phyloP scores from a whole-genome alignment of 495 filamentous ascomycete species.

The Neurospora sp. region DNA sequence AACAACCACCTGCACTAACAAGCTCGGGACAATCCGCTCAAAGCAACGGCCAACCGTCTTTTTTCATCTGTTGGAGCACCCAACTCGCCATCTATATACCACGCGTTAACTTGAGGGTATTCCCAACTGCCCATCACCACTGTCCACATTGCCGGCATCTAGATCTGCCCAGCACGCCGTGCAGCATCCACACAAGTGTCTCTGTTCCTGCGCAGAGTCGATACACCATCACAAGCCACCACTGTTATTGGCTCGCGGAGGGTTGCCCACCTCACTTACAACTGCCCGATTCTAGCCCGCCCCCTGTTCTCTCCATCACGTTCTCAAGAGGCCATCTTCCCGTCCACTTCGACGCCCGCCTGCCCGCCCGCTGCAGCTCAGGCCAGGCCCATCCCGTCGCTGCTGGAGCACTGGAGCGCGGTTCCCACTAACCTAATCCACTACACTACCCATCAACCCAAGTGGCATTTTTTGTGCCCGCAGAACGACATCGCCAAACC shows the following conservation, averaged over 20 bases:
- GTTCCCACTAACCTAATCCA: background rate
- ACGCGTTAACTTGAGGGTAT: background rate
- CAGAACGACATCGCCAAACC: slow-evolving; percentile 4
- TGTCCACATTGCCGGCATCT: background rate
- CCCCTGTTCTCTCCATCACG: background rate
- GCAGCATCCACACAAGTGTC: background rate
- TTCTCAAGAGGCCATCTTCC: background rate
- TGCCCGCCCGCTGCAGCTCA: background rate
- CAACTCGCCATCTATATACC: background rate
- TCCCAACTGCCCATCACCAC: background rate
- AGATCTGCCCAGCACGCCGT: background rate
- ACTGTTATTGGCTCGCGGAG: background rate
- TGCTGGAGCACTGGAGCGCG: background rate
- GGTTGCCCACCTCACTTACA: background rate
- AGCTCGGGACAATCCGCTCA: background rate
- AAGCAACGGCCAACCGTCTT: background rate
- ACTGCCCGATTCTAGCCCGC: background rate
- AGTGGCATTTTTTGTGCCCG: slow-evolving; percentile 14
- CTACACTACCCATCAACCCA: slow-evolving; percentile 2
- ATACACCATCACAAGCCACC: background rate
- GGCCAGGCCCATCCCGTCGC: background rate
- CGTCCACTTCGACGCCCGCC: background rate
- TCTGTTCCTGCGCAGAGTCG: background rate
- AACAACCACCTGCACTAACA: background rate
- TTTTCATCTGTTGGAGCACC: background rate